Base-by-base conservation (phyloP, 2,329 filamentous ascomycete species). In the Myriosclerotinia scirpicola region DNA sequence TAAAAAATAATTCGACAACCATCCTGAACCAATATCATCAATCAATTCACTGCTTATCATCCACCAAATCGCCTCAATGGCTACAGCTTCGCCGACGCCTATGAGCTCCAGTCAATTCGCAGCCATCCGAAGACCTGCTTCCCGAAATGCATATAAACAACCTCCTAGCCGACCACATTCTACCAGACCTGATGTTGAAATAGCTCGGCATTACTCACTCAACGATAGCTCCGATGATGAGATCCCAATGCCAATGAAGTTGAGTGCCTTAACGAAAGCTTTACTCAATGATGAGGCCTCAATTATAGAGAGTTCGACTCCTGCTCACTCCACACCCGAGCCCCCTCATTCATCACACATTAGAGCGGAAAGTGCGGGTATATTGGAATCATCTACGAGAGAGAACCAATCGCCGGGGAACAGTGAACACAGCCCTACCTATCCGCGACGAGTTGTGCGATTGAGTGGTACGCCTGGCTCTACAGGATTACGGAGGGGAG, bases 151-250 rank as follows among this genome's bases (percentile, higher is more conserved):
- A 50, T 76, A 85, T 58, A 81, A 83, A 71, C 82, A 83, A 54
- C 79, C 81, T 6, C 76, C 80, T 1, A 82, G 84, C 30, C 79
- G 84, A 68, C 76, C 81, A 73, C 76, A 67, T 70, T 64, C 71
- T 69, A 67, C 64, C 53, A 59, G 72, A 12, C 63, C 67, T 17
- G 70, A 73, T 26, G 56, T 68, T 5, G 64, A 69, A 14, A 55
- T 71, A 4, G 77, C 81, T 65, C 81, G 81, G 67, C 81, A 81
- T 58, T 83, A 80, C 70, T 79, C 81, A 0, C 77, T 88, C 71
- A 89, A 91, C 73, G 93, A 97, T 76, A 97, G 92, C 81, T 97
- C 93, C 34, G 94, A 97, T 79, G 94, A 97, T 75, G 94, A 97
- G 79, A 91, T 96, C 38, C 90, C 91, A 20, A 90, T 92, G 72